Base-by-base conservation (phyloP, 306 rosid genomes). In the Fragaria ananassa region DNA sequence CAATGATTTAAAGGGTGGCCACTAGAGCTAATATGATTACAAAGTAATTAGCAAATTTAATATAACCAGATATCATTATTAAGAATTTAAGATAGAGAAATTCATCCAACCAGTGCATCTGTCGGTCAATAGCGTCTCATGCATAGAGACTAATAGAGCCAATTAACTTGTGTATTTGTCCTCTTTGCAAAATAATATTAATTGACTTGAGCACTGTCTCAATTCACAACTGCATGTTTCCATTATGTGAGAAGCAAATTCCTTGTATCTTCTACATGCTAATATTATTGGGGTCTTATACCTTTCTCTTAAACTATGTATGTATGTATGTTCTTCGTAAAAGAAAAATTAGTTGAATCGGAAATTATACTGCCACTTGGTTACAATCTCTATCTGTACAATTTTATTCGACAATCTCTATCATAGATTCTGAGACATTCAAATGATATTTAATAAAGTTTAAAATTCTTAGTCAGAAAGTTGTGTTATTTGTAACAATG, bases 41-140 rank as follows among this genome's bases (percentile, higher is more conserved):
- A 58, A 61, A 57, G 18, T 0, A 44, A 4, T n/a, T 17, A n/a
- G 19, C 34, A 49, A 0, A 50, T 46, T 49, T 42, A 74, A 74
- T 44, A 41, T 60, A 18, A 45, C 45, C 10, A n/a, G 5, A 39
- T 10, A 47, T 27, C 68, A 49, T 58, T 60, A 69, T 37, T 25
- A 67, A 23, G 25, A 23, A 23, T 23, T 23, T 23, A 23, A 47
- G 29, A 37, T 64, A 21, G 18, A 68, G 47, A 56, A 56, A 64
- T 35, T 44, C 53, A 68, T 18, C 35, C 51, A 45, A 35, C 63
- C 45, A 56, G 63, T 51, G 23, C 23, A 61, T 1, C 4, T 78
- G 86, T 74, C 83, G 77, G 82, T 78, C 76, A 61, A 54, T 51
- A 61, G 80, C 63, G 64, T 57, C 53, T 58, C 25, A 23, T 23